phyloP scores from a whole-genome alignment of 495 filamentous ascomycete species.

The Penicillium coprophilum region DNA sequence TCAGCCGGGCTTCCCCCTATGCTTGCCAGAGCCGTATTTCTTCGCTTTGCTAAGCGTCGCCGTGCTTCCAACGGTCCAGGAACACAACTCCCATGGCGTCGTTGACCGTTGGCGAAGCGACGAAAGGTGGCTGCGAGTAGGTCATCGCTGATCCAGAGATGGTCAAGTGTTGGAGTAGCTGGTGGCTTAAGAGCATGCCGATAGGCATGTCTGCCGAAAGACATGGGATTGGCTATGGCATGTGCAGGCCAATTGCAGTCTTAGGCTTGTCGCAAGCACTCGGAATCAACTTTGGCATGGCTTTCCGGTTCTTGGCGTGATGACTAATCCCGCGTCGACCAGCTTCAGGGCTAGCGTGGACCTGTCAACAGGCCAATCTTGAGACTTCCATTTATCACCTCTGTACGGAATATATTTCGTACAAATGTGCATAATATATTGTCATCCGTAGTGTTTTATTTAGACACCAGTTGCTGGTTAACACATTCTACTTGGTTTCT shows the following conservation, averaged over 20 bases:
- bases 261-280: slow-evolving; percentile 5
- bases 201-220: slow-evolving; percentile 47
- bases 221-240: slow-evolving; percentile 34
- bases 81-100: slow-evolving; percentile 53
- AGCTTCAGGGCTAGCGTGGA: no score
- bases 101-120: slow-evolving; percentile 45
- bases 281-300: slow-evolving; percentile 11
- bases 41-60: slow-evolving; percentile 50
- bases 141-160: slow-evolving; percentile 58
- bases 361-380: slow-evolving; percentile 2
- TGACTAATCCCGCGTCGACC: slow-evolving; percentile 10
- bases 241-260: slow-evolving; percentile 31
- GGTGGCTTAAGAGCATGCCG: slow-evolving; percentile 39
- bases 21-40: slow-evolving; percentile 49
- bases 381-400: slow-evolving; percentile 3
- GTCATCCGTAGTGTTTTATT: not conserved
- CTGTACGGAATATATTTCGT: not conserved
- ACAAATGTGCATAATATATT: not conserved
- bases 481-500: no score
- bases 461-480: not conserved
- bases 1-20: slow-evolving; percentile 31
- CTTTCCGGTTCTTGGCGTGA: slow-evolving; percentile 12
- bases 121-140: slow-evolving; percentile 49
- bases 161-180: slow-evolving; percentile 30
- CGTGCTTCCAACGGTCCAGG: slow-evolving; percentile 63